These are phyloP conservation scores for Aeminium ludgeri DNA, from an alignment of 495 filamentous ascomycete species.

Conservation along the genomic window DNA sequence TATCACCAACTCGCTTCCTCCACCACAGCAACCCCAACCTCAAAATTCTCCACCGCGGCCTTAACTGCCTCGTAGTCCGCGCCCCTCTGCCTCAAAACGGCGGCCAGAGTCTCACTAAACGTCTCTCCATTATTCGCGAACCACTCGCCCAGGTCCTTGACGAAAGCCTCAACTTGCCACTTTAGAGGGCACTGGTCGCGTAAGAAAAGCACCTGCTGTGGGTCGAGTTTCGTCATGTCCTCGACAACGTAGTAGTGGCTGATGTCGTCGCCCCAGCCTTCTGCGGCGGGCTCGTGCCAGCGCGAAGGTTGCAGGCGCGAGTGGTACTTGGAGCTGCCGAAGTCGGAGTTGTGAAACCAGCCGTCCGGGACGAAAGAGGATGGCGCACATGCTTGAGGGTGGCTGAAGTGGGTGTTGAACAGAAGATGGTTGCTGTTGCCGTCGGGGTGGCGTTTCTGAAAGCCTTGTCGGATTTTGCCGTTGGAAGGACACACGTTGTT, in stretches of 20 bases:
- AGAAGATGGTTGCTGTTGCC: slow-evolving; percentile 26
- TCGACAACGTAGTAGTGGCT: slow-evolving; percentile 46
- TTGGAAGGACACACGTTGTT: slow-evolving; percentile 45
- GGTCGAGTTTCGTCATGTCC: slow-evolving; percentile 50
- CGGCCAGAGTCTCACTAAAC: slow-evolving; percentile 32
- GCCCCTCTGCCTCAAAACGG: slow-evolving; percentile 37
- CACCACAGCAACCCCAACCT: slow-evolving; percentile 19
- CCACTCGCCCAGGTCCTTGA: slow-evolving; percentile 37
- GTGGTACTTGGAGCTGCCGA: slow-evolving; percentile 14
- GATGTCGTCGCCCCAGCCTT: slow-evolving; percentile 49
- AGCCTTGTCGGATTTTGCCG: slow-evolving; percentile 39
- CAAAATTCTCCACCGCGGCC: slow-evolving; percentile 18
- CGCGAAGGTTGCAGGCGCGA: slow-evolving; percentile 15
- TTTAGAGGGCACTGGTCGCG: slow-evolving; percentile 34
- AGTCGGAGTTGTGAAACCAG: slow-evolving; percentile 12
- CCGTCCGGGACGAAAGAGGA: slow-evolving; percentile 19
- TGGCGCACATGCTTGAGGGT: slow-evolving; percentile 22
- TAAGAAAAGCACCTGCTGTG: slow-evolving; percentile 39
- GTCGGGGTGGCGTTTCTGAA: slow-evolving; percentile 38
- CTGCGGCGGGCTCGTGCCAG: slow-evolving; percentile 26
- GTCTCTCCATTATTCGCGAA: slow-evolving; percentile 50
- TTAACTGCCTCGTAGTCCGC: slow-evolving; percentile 32
- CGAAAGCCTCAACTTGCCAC: slow-evolving; percentile 36
- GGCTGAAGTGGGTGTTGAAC: slow-evolving; percentile 39
- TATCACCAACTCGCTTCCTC: not conserved